Base-by-base conservation (phyloP, 345 rosid genomes). In the Populus davidiana region DNA sequence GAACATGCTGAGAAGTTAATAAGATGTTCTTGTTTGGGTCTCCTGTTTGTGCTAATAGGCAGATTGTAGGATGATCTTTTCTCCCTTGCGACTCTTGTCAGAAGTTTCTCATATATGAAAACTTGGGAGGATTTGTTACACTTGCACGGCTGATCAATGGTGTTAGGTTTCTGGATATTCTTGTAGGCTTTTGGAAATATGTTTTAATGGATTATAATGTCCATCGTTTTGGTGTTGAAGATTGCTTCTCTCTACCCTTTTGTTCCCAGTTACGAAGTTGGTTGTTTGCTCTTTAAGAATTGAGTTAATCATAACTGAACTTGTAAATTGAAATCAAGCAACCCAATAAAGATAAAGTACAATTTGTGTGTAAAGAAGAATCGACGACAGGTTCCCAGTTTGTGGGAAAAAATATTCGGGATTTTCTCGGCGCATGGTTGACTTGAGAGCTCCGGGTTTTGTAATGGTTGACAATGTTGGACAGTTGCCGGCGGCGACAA, bases 91-190 rank as follows among this genome's bases (percentile, higher is more conserved):
- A 10, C 25, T 38, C 67, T 35, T 52, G 33, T 36, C 54, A 20
- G 14, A 17, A 31, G 76, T 65, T 72, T 72, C 64, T 66, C 67
- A 33, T 12, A 43, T n/a, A 41, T 39, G 77, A 72, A 33, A 63
- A 63, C 63, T n/a, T 69, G 62, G 59, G 70, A 62, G 29, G 74
- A 50, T 27, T 77, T 65, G 76, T 72, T 35, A 50, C 39, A 21
- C 39, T 72, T 25, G 77, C 50, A 38, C 54, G 81, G 76, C 66
- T 29, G 65, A 39, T 52, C 33, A 29, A 50, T 67, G n/a, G n/a
- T 21, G n/a, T 27, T 61, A 72, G 66, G 64, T 71, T 50, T 65
- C 10, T 43, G 21, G 50, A 65, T 63, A 14, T 70, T 31, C 65
- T 33, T 68, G 25, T 71, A 33, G 74, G 56, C 43, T 14, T 61